Percentiles rank a stretch among this genome's conserved stretches.
These are phyloP conservation scores for Castanospermum australe DNA, from an alignment of 306 rosid genomes.

Conservation along the genomic window DNA sequence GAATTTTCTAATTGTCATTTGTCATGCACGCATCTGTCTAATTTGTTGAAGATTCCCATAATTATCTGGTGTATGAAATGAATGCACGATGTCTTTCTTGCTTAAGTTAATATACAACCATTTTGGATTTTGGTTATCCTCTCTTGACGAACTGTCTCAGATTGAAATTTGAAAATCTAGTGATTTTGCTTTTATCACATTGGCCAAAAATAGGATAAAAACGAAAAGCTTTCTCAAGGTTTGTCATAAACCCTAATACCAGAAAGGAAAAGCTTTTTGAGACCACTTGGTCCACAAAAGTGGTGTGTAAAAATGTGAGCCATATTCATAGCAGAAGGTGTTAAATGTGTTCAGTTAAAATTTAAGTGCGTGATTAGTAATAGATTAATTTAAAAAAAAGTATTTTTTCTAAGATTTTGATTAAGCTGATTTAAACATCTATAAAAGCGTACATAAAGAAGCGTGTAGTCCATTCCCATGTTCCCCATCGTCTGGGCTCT, in stretches of 20 bases:
- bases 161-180: neutral
- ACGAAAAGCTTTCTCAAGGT: neutral
- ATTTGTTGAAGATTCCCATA: neutral
- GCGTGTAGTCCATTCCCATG: neutral
- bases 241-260: neutral
- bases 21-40: neutral
- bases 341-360: neutral
- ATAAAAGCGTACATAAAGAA: neutral
- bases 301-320: neutral
- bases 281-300: neutral
- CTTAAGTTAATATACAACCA: neutral
- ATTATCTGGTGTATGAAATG: neutral
- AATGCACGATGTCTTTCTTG: neutral
- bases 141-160: neutral
- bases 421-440: neutral
- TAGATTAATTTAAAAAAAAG: no score
- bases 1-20: neutral
- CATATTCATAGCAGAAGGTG: neutral
- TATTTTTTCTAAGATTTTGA: neutral
- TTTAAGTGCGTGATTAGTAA: no score
- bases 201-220: neutral
- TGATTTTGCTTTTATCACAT: neutral
- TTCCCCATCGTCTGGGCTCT: neutral
- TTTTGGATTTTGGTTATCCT: conserved; percentile 8
- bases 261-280: neutral